Base-by-base conservation (phyloP, 1,284 basidiomycete species). In the Ganoderma sp. region DNA sequence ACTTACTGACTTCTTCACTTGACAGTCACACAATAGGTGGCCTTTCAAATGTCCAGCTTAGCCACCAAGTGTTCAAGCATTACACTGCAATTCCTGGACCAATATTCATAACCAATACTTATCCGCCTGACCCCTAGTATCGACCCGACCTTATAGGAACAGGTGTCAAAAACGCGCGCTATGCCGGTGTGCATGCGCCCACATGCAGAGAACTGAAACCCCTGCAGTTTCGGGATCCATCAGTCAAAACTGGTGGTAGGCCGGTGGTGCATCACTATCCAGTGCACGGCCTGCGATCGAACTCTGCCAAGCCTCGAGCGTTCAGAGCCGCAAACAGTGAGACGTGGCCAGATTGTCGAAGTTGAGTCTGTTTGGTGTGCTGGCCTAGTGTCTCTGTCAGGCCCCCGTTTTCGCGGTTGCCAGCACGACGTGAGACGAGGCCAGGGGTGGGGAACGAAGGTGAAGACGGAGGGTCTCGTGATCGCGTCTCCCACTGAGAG, bases 401-500 rank as follows among this genome's bases (percentile, higher is more conserved):
- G 45, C 19, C 22, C 25, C 22, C 12, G 22, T 5, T 17, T 54
- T 6, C 14, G 25, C 52, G 19, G 43, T 45, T 45, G 43, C 43
- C 19, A 45, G 43, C 14, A 45, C 43, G 43, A 45, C 19, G 19
- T 15, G 43, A 19, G 52, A 54, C 32, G 32, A 15, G 25, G 28
- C 12, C 25, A 54, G 25, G 22, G 28, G 25, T 54, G 28, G 17
- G 34, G 57, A 58, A n/a, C 17, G 34, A 39, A 37, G 45, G 6
- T 37, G 57, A 57, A 32, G 32, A 32, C 32, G 32, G 43, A 41
- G 43, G n/a, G 28, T 68, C 71, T 42, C 71, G 73, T 75, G 74
- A 74, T 69, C 74, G 74, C 68, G 73, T 72, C 67, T 67, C n/a
- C 48, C 43, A n/a, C 17, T 15, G 56, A 39, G 32, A 45, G 45